phyloP scores from a whole-genome alignment of 192 early-diverging fungal species.

The Coemansia sp. region DNA sequence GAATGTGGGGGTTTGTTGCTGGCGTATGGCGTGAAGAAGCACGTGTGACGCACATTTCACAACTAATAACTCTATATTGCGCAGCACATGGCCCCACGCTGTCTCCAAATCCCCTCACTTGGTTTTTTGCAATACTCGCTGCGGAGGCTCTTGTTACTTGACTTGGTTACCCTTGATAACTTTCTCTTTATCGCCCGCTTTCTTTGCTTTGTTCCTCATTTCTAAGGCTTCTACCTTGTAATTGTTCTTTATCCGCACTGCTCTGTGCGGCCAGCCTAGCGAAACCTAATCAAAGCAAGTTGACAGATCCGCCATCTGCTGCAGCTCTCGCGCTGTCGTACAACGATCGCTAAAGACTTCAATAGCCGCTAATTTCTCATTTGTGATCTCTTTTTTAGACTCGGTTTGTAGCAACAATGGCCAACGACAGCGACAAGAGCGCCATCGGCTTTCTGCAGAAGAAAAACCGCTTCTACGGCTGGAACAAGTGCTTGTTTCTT shows the following conservation, averaged over 20 bases:
- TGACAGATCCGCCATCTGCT: background rate
- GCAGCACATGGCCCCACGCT: slow-evolving; percentile 4
- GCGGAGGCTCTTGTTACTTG: background rate
- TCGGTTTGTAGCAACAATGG: background rate
- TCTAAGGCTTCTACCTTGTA: background rate
- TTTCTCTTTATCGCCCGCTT: background rate
- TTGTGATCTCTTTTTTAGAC: background rate
- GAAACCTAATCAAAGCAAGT: slow-evolving; percentile 3
- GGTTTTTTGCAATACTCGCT: background rate
- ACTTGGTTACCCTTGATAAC: background rate
- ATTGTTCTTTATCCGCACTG: background rate
- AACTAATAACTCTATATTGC: background rate
- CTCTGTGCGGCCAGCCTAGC: background rate
- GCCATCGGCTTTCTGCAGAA: slow-evolving; percentile 42
- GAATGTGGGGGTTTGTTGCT: background rate
- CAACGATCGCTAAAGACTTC: background rate
- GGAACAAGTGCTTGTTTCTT: slow-evolving; percentile 40
- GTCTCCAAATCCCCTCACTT: background rate
- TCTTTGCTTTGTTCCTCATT: slow-evolving; percentile 1
- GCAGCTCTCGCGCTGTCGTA: too few relatives aligned
- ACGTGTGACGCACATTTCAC: background rate
- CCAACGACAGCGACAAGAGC: background rate
- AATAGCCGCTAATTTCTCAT: background rate
- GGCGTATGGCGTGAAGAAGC: background rate
- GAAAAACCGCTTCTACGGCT: slow-evolving; percentile 55